These are phyloP conservation scores for Daldinia loculata DNA, from an alignment of 495 filamentous ascomycete genomes.

Conservation along the genomic window DNA sequence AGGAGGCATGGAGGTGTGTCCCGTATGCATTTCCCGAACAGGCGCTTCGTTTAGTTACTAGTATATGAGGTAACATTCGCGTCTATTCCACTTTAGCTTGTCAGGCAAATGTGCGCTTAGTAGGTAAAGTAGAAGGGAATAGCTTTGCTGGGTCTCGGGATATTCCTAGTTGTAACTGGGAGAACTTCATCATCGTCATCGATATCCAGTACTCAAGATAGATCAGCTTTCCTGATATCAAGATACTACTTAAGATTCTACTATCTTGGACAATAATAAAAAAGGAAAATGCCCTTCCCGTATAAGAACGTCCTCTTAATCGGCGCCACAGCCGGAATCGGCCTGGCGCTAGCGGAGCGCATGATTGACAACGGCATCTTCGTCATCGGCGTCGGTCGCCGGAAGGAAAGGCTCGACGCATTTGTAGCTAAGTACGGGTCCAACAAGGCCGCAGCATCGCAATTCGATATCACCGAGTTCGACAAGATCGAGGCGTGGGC, in stretches of 20 bases:
- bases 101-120: neutral
- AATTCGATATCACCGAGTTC: slow-evolving; percentile 72
- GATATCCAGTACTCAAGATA: neutral
- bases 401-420: slow-evolving; percentile 70
- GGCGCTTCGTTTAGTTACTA: neutral
- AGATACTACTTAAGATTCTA: neutral
- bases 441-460: slow-evolving; percentile 59
- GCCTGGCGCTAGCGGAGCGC: slow-evolving; percentile 68
- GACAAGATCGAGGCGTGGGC: slow-evolving; percentile 66
- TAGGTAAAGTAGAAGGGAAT: neutral
- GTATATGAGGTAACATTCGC: neutral
- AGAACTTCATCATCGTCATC: slow-evolving; percentile 2
- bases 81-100: neutral
- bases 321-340: slow-evolving; percentile 78
- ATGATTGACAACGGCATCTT: slow-evolving; percentile 67
- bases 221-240: neutral
- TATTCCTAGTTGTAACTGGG: neutral
- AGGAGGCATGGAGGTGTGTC: neutral
- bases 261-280: neutral
- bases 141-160: neutral
- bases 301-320: slow-evolving; percentile 77
- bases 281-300: slow-evolving; percentile 61
- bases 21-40: slow-evolving; percentile 26
- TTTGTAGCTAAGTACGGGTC: slow-evolving; percentile 67
- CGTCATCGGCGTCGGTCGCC: slow-evolving; percentile 70